Evolutionary conservation across 2,329 filamentous ascomycete genomes (phyloP).

Genomic region (Monilinia polystroma): DNA sequence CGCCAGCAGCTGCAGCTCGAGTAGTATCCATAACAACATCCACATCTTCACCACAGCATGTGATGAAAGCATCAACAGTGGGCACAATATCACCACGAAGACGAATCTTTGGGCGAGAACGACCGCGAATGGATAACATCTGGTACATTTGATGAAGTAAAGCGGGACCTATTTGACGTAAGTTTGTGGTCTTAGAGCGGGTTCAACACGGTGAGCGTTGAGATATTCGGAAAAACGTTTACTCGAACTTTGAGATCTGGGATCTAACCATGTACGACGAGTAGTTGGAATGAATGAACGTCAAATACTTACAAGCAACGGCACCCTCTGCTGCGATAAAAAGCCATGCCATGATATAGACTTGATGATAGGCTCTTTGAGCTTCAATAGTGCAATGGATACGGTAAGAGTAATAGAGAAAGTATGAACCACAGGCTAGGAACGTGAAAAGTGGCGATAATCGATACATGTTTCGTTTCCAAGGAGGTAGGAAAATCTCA

Average conservation of each 20-base stretch:
- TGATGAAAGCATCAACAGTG: constrained; percentile 57
- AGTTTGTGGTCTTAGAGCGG: constrained; percentile 6
- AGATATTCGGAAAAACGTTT: background rate
- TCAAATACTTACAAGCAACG: constrained; percentile 42
- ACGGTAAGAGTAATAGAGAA: constrained; percentile 51
- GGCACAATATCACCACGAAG: constrained; percentile 43
- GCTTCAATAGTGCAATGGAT: constrained; percentile 54
- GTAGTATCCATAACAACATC: constrained; percentile 48
- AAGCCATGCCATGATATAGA: constrained; percentile 54
- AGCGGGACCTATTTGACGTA: constrained; percentile 46
- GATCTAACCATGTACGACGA: background rate
- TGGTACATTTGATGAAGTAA: constrained; percentile 59
- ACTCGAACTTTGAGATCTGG: background rate
- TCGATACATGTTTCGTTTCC: constrained; percentile 31
- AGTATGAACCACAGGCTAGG: constrained; percentile 29
- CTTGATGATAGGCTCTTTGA: constrained; percentile 44
- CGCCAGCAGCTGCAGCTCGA: constrained; percentile 53
- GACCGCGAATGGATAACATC: constrained; percentile 55
- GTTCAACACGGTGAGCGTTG: background rate
- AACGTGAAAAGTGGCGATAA: constrained; percentile 33
- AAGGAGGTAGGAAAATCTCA: constrained; percentile 27
- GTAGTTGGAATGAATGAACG: background rate
- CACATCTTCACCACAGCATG: constrained; percentile 57
- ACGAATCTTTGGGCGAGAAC: constrained; percentile 53
- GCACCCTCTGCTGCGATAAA: constrained; percentile 56